A percentile compares a stretch with the other conserved stretches of the same genome.
Conservation (phyloP, 164 flowering plant genomes). For the Vitis labrusca region DNA sequence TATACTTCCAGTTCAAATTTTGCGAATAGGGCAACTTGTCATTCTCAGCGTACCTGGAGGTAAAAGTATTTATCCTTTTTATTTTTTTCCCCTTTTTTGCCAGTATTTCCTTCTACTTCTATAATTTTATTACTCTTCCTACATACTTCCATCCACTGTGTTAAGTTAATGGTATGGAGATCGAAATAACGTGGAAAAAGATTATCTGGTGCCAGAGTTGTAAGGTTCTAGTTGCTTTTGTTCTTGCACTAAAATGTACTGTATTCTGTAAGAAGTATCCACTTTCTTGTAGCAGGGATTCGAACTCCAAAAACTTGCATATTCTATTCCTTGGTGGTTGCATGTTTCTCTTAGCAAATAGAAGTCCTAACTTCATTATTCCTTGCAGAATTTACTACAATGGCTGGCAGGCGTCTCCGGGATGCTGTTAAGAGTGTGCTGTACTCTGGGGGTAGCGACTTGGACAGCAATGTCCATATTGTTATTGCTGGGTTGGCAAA, state of each 20-base stretch:
- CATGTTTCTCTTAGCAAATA: too few relatives aligned
- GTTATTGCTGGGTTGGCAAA: conserved; percentile 93
- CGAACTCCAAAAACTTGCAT: too few relatives aligned
- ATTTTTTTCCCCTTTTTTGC: neutral
- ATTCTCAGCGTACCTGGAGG: conserved; percentile 99
- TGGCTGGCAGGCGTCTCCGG: conserved; percentile 98
- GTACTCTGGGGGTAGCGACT: conserved; percentile 34
- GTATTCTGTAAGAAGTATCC: too few relatives aligned
- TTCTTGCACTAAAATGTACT: too few relatives aligned
- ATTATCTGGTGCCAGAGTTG: too few relatives aligned
- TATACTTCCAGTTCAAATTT: conserved; percentile 88
- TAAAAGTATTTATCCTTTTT: conserved; percentile 15
- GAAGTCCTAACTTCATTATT: neutral
- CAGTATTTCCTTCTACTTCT: neutral
- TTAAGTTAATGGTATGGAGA: too few relatives aligned
- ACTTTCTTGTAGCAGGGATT: too few relatives aligned
- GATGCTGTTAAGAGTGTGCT: conserved; percentile 83
- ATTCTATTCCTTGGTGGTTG: too few relatives aligned
- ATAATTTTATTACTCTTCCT: neutral
- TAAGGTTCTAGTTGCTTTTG: too few relatives aligned
- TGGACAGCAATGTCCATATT: conserved; percentile 61
- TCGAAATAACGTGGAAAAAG: too few relatives aligned
- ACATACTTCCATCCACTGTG: too few relatives aligned
- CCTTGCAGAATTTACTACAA: conserved; percentile 85
- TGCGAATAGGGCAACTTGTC: conserved; percentile 85